phyloP scores from a whole-genome alignment of 768 basidiomycete genomes.

The Psilocybe cyanescens region DNA sequence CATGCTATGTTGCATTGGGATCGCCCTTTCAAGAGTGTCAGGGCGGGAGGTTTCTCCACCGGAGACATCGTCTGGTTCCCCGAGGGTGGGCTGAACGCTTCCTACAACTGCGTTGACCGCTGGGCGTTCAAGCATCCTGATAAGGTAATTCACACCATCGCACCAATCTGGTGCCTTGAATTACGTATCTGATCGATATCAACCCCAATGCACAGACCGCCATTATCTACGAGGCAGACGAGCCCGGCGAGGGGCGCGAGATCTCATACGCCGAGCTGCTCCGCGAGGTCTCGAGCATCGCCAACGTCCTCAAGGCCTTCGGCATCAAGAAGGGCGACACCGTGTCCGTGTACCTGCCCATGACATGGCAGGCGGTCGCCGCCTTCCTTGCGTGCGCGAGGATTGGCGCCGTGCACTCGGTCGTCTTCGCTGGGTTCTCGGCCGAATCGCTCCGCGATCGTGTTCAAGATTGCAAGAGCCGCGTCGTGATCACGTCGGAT shows the following conservation, averaged over 20 bases:
- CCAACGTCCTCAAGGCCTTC: slow-evolving; percentile 88
- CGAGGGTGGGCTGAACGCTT: slow-evolving; percentile 89
- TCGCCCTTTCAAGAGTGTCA: slow-evolving; percentile 85
- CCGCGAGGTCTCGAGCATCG: slow-evolving; percentile 85
- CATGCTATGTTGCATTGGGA: slow-evolving; percentile 84
- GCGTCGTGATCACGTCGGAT: slow-evolving; percentile 94
- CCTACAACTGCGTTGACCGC: slow-evolving; percentile 98
- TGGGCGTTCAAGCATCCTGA: slow-evolving; percentile 92
- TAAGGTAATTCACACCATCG: slow-evolving; percentile 48
- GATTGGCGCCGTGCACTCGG: slow-evolving; percentile 95
- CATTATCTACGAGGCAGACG: slow-evolving; percentile 98
- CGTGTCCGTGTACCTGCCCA: slow-evolving; percentile 90
- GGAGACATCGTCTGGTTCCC: slow-evolving; percentile 98
- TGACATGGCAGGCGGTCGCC: slow-evolving; percentile 95
- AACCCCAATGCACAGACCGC: slow-evolving; percentile 59
- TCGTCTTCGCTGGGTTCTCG: slow-evolving; percentile 97
- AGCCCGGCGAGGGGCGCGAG: slow-evolving; percentile 77
- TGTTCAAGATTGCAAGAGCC: slow-evolving; percentile 83
- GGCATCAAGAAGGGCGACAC: slow-evolving; percentile 97
- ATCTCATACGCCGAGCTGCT: slow-evolving; percentile 87
- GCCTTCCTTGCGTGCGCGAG: slow-evolving; percentile 98
- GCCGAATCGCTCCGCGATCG: slow-evolving; percentile 94
- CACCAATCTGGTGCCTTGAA: background rate
- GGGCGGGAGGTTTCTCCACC: slow-evolving; percentile 78
- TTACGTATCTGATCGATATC: background rate